phyloP scores from a whole-genome alignment of 352 stramenopile species.

The Phytophthora multivora region DNA sequence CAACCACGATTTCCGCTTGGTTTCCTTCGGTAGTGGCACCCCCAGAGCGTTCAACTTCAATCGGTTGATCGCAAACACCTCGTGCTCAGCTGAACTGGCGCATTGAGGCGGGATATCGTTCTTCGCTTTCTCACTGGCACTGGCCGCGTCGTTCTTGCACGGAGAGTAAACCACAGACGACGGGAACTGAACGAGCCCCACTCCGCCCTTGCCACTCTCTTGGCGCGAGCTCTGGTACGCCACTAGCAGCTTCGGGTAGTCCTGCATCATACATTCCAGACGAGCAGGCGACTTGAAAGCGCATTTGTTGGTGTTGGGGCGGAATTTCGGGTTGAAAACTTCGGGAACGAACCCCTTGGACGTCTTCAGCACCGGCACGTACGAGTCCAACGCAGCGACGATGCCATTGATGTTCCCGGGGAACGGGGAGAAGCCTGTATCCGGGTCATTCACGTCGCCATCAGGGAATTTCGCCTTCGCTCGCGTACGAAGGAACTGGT shows the following conservation, averaged over 20 bases:
- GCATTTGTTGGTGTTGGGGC: slow-evolving; percentile 27
- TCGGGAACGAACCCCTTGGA: slow-evolving; percentile 67
- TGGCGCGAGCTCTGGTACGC: slow-evolving; percentile 30
- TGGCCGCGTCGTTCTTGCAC: slow-evolving; percentile 73
- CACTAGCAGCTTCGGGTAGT: slow-evolving; percentile 72
- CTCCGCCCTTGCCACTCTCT: slow-evolving; percentile 17
- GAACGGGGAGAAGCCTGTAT: slow-evolving; percentile 62
- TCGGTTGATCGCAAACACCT: slow-evolving; percentile 58
- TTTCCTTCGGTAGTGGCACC: slow-evolving; percentile 19
- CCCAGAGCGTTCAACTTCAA: slow-evolving; percentile 44
- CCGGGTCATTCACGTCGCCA: slow-evolving; percentile 64
- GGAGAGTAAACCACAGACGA: slow-evolving; percentile 70
- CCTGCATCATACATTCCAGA: slow-evolving; percentile 84
- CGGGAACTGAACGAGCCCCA: slow-evolving; percentile 63
- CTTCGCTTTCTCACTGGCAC: slow-evolving; percentile 52
- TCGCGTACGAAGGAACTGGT: slow-evolving; percentile 63
- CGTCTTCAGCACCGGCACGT: slow-evolving; percentile 50
- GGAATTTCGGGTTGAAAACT: slow-evolving; percentile 77
- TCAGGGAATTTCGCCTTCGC: slow-evolving; percentile 48
- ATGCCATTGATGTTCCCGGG: slow-evolving; percentile 83
- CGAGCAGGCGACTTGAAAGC: slow-evolving; percentile 69
- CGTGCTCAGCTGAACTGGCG: slow-evolving; percentile 66
- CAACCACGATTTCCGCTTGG: slow-evolving; percentile 40
- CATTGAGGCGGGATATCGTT: slow-evolving; percentile 68
- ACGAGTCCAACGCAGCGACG: slow-evolving; percentile 52